Base-by-base conservation (phyloP, 1,284 basidiomycete genomes). In the Ceratobasidium sp. region DNA sequence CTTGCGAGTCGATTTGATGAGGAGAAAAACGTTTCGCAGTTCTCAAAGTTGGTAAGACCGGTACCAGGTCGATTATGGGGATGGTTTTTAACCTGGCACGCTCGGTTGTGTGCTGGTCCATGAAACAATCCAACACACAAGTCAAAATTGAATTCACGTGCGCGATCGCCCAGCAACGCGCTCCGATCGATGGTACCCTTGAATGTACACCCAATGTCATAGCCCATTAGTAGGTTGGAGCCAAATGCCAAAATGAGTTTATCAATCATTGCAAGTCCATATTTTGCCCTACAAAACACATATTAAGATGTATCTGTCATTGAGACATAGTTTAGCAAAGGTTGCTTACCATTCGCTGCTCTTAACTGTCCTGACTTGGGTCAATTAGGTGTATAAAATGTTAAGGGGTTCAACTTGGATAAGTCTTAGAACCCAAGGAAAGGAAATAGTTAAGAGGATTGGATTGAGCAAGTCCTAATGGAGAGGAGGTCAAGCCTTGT, bases 171-270 rank as follows among this genome's bases (percentile, higher is more conserved):
- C n/a, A 34, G 13, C 0, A 80, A 73, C 0, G 73, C 75, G 62
- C 77, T 80, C 1, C 34, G 55, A 0, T 6, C 13, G 1, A 81
- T 42, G 0, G 78, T 81, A 2, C 52, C 70, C 1, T 47, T 35
- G 54, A 80, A 78, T 0, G 71, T 8, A 32, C 80, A 82, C 0
- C 75, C 77, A 38, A 81, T 78, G 72, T 81, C 79, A 71, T 81
- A 81, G 2, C 75, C 79, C 5, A 77, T 32, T 0, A 74, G 54
- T 20, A 76, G 55, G 1, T 73, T 31, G 0, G 29, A n/a, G 0
- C 73, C 74, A 25, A 77, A 72, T 1, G 75, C 53, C 1, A 77
- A 69, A 0, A 78, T 62, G 0, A 74, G 68, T 67, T 74, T 72
- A 10, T 73, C 70, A 32, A 78, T 31, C 20, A 60, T 31, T 1